These are phyloP conservation scores for Pelargonium australe DNA, from an alignment of 441 rosid species.

Conservation along the genomic window DNA sequence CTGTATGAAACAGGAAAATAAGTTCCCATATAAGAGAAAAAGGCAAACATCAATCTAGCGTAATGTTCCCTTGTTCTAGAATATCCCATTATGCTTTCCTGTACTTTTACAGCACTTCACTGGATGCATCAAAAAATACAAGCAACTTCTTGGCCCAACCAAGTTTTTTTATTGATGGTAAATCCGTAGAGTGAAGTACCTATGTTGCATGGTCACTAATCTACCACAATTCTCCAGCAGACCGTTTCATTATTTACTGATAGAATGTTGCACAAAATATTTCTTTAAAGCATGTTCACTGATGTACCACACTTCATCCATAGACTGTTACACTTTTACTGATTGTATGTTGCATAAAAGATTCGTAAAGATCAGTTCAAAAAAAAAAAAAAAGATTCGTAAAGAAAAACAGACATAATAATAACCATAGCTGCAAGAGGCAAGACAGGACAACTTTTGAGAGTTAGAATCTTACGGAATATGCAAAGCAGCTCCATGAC, in stretches of 20 bases:
- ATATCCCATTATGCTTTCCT: not conserved
- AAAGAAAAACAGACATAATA: not conserved
- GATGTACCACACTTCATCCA: too few species aligned
- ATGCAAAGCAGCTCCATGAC: constrained; percentile 61
- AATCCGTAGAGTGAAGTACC: not conserved
- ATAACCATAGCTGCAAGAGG: not conserved
- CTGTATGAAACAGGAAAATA: too few species aligned
- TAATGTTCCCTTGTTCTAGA: not conserved
- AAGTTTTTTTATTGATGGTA: not conserved
- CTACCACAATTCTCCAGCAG: not conserved
- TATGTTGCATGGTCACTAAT: not conserved
- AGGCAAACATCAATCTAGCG: not conserved
- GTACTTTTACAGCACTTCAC: not conserved
- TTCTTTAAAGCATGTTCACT: not conserved
- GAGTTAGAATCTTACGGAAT: constrained; percentile 36
- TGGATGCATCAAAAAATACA: not conserved
- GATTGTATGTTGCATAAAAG: not conserved
- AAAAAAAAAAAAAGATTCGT: too few species aligned
- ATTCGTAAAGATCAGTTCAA: not conserved
- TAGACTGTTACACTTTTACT: too few species aligned
- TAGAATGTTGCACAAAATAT: not conserved
- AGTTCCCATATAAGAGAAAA: not conserved
- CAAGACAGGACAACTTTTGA: not conserved
- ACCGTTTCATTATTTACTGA: not conserved
- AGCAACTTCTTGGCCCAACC: not conserved